phyloP scores from a whole-genome alignment of 2,329 filamentous ascomycete species.

The Sarocladium brachiariae region DNA sequence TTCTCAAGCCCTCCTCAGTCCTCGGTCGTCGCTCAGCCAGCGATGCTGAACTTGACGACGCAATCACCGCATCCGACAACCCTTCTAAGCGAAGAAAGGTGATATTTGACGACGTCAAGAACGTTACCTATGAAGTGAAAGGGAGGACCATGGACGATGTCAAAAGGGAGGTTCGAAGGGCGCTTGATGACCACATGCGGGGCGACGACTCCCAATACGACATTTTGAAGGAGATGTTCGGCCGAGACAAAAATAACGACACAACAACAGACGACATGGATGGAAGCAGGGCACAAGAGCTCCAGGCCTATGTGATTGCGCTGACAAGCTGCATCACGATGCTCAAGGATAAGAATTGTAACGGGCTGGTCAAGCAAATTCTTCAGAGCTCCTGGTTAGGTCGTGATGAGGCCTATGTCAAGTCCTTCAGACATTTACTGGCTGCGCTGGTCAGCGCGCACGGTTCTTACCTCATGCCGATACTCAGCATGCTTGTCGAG shows the following conservation, averaged over 20 bases:
- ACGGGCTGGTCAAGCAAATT: conserved; percentile 50
- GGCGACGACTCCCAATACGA: conserved; percentile 56
- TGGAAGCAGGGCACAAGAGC: conserved; percentile 44
- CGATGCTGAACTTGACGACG: conserved; percentile 35
- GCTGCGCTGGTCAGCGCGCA: conserved; percentile 75
- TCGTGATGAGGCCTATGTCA: conserved; percentile 57
- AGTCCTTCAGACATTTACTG: conserved; percentile 61
- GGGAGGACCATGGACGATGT: conserved; percentile 46
- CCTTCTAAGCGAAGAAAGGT: conserved; percentile 50
- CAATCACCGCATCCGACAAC: conserved; percentile 31
- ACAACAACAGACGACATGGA: conserved; percentile 38
- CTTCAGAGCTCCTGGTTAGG: conserved; percentile 60
- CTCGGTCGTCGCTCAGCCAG: conserved; percentile 38
- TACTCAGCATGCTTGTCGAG: conserved; percentile 74
- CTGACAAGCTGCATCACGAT: conserved; percentile 55
- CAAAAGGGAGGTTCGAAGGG: conserved; percentile 46
- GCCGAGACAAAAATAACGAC: conserved; percentile 32
- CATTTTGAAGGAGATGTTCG: conserved; percentile 52
- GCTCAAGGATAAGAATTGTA: conserved; percentile 50
- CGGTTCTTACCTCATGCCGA: conserved; percentile 64
- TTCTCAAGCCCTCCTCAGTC: conserved; percentile 41
- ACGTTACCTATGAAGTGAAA: conserved; percentile 49
- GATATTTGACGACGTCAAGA: conserved; percentile 51
- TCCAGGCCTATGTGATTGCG: conserved; percentile 56
- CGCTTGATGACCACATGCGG: conserved; percentile 49